Conservation (phyloP, 148 eudicot genomes). For the Limonium bicolor region DNA sequence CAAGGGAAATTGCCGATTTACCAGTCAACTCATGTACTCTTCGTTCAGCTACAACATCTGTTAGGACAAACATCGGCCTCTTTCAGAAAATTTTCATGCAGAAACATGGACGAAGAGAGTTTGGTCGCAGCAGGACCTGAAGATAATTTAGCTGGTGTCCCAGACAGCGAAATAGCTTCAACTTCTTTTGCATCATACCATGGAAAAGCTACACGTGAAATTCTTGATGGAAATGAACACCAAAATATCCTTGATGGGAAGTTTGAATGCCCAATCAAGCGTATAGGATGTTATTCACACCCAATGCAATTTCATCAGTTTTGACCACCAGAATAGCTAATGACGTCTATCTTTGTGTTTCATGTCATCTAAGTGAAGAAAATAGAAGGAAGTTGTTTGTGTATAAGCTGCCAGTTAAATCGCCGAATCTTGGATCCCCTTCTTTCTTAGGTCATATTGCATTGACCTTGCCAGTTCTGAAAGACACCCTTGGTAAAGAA, state of each 20-base stretch:
- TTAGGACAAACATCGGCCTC: conserved; percentile 18
- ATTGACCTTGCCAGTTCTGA: conserved; percentile 32
- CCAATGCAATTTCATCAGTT: conserved; percentile 49
- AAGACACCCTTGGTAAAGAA: conserved; percentile 40
- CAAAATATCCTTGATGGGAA: conserved; percentile 12
- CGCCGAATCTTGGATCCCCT: conserved; percentile 41
- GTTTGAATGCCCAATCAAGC: conserved; percentile 15
- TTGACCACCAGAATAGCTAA: conserved; percentile 30
- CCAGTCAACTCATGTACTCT: conserved; percentile 7
- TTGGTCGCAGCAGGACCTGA: not conserved
- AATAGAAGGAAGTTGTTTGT: conserved; percentile 37
- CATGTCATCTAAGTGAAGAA: conserved; percentile 40
- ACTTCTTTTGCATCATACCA: conserved; percentile 7
- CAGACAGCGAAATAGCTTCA: conserved; percentile 5
- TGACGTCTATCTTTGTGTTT: conserved; percentile 44
- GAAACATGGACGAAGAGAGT: conserved; percentile 15
- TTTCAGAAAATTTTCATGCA: conserved; percentile 37
- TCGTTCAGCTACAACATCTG: conserved; percentile 9
- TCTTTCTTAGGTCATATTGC: conserved; percentile 52
- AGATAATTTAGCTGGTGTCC: not conserved
- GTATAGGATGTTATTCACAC: conserved; percentile 51
- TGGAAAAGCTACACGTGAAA: conserved; percentile 6
- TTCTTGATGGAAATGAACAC: conserved; percentile 4
- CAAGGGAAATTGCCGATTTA: conserved; percentile 4
- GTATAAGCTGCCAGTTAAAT: conserved; percentile 29